Conservation (phyloP, 345 rosid genomes). For the Populus davidiana region DNA sequence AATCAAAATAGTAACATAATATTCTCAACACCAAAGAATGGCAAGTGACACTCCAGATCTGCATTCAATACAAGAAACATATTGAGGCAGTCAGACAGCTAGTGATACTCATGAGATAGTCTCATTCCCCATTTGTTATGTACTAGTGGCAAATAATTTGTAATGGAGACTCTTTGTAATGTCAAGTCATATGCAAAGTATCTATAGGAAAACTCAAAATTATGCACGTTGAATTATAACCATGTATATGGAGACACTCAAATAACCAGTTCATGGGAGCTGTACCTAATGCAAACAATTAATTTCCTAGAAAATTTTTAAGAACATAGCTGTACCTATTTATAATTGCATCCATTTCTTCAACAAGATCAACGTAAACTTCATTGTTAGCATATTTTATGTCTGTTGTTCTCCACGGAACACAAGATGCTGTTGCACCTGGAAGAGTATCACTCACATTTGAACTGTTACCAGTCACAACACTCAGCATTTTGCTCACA, state of each 20-base stretch:
- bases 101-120: not conserved
- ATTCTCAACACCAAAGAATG: not conserved
- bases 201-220: not conserved
- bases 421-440: constrained; percentile 77
- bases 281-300: not conserved
- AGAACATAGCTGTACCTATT: constrained; percentile 50
- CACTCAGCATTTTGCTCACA: constrained; percentile 88
- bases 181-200: not conserved
- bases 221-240: not conserved
- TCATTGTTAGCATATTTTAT: constrained; percentile 81
- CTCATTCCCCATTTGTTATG: not conserved
- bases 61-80: not conserved
- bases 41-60: not conserved
- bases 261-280: not conserved
- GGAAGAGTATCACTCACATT: constrained; percentile 83
- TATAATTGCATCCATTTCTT: constrained; percentile 88
- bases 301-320: not conserved
- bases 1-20: not conserved
- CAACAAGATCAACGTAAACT: constrained; percentile 88
- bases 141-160: not conserved
- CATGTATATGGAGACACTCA: not conserved
- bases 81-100: not conserved
- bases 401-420: constrained; percentile 89
- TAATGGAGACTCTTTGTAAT: not conserved
- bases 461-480: constrained; percentile 86